Evolutionary conservation across 2,329 filamentous ascomycete species (phyloP).

Genomic region (Claviceps quebecensis): DNA sequence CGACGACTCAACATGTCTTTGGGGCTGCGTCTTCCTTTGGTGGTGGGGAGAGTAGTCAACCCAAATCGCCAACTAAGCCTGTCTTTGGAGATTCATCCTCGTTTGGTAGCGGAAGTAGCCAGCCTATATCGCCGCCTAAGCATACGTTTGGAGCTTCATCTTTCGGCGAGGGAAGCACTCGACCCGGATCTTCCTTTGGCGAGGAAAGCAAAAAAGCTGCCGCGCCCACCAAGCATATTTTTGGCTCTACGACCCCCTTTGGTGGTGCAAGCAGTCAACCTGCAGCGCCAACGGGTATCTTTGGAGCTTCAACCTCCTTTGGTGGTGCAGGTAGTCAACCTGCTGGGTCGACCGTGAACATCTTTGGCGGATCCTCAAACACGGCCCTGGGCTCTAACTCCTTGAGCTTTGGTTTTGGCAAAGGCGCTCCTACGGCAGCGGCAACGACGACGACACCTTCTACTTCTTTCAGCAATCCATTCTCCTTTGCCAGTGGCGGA

Average conservation of each 20-base stretch:
- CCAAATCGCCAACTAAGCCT: too few species aligned
- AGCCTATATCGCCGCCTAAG: too few species aligned
- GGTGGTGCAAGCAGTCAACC: conserved; percentile 9
- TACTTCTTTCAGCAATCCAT: conserved; percentile 26
- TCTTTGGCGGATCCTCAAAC: conserved; percentile 5
- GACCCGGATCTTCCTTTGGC: too few species aligned
- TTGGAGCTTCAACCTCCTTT: conserved; percentile 14
- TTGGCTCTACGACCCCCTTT: conserved; percentile 11
- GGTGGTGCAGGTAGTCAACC: conserved; percentile 14
- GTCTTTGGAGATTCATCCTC: too few species aligned
- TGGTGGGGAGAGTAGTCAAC: too few species aligned
- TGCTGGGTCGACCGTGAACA: too few species aligned
- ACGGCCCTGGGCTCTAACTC: conserved; percentile 12
- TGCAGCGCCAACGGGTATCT: conserved; percentile 21
- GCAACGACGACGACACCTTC: conserved; percentile 10
- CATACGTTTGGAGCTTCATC: too few species aligned
- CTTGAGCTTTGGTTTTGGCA: conserved; percentile 20
- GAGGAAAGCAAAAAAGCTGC: too few species aligned
- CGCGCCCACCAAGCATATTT: conserved; percentile 21
- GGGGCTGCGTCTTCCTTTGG: too few species aligned
- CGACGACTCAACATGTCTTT: too few species aligned
- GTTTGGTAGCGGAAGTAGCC: too few species aligned
- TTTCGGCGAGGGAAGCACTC: too few species aligned
- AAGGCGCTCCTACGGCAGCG: conserved; percentile 4
- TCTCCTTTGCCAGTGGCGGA: conserved; percentile 17